These are phyloP conservation scores for Diaporthe aspalathi DNA, from an alignment of 2,329 filamentous ascomycete species.

Conservation along the genomic window DNA sequence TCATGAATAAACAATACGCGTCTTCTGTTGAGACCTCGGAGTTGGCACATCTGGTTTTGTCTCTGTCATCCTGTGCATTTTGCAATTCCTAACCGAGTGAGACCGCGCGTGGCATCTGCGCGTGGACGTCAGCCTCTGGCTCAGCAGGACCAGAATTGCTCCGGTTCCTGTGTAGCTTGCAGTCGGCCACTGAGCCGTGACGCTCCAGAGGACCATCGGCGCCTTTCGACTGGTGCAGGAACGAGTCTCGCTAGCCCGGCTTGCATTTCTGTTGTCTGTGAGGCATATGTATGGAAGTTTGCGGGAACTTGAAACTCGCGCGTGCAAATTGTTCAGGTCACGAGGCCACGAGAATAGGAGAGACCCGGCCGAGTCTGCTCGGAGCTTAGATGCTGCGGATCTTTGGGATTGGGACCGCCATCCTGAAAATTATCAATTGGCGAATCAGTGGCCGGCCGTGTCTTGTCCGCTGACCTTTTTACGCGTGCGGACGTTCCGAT, in stretches of 20 bases:
- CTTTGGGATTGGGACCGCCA: background rate
- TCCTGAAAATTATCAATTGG: slow-evolving; percentile 37
- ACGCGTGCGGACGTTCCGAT: slow-evolving; percentile 20
- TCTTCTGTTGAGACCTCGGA: background rate
- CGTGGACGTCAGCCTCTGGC: slow-evolving; percentile 9
- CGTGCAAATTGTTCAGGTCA: slow-evolving; percentile 33
- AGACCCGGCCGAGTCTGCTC: slow-evolving; percentile 34
- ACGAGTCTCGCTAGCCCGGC: background rate
- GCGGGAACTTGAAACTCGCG: slow-evolving; percentile 20
- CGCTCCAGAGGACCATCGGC: background rate
- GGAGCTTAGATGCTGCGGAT: background rate
- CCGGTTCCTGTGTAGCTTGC: background rate
- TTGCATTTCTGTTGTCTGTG: background rate
- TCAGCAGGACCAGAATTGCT: slow-evolving; percentile 22
- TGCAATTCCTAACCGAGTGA: background rate
- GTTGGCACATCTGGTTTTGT: background rate
- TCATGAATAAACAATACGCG: slow-evolving; percentile 27
- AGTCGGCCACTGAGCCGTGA: background rate
- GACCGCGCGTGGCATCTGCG: slow-evolving; percentile 3
- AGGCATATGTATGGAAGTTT: slow-evolving; percentile 18
- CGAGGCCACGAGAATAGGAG: slow-evolving; percentile 32
- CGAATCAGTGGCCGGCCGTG: slow-evolving; percentile 24
- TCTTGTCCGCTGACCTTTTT: slow-evolving; percentile 33
- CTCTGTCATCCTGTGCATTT: background rate
- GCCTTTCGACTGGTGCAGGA: background rate